Evolutionary conservation across 1,284 basidiomycete species (phyloP), one percentile per base, ranked within the genome.

Genomic region (Boletellus dicymbophilus): DNA sequence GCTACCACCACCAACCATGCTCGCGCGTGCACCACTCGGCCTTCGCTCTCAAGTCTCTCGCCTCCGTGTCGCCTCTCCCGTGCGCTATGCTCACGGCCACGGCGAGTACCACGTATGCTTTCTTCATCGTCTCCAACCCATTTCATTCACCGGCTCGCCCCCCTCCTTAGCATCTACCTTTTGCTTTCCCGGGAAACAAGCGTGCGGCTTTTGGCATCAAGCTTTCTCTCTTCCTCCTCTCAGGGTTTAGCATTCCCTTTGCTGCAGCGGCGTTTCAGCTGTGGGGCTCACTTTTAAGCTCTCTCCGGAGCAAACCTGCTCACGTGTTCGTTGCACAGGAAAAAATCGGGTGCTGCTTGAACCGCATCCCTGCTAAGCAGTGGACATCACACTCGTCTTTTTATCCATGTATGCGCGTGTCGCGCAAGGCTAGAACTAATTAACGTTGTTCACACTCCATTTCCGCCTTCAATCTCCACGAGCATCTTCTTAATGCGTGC

Each of bases 241-340:
- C 70, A 18, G 88, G 88, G 20, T 88, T 90, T 64, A 66, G 76
- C 51, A 77, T 90, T 54, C 88, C 88, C 27, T 82, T 89, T 66
- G 56, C 78, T 50, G 87, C 86, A 4, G 71, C 80, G 10, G 68
- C 61, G 31, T 82, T 77, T 62, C 87, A 89, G 69, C 57, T 90
- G 88, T 91, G 60, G 58, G 88, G 36, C 10, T n/a, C 33, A 34
- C 73, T 3, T 15, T 39, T 16, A 25, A 37, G 36, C 49, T n/a
- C 46, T 9, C 43, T 25, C 21, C 46, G 36, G n/a, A n/a, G n/a
- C n/a, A n/a, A n/a, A 44, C 38, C 20, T 25, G 16, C 58, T 55
- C 37, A 59, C n/a, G 37, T 16, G 22, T 20, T 40, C 38, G 48
- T 23, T 36, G 25, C 48, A 28, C 42, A 78, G 75, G 54, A 65